Conservation (phyloP, 495 filamentous ascomycete genomes). For the Aspergillus homomorphus region DNA sequence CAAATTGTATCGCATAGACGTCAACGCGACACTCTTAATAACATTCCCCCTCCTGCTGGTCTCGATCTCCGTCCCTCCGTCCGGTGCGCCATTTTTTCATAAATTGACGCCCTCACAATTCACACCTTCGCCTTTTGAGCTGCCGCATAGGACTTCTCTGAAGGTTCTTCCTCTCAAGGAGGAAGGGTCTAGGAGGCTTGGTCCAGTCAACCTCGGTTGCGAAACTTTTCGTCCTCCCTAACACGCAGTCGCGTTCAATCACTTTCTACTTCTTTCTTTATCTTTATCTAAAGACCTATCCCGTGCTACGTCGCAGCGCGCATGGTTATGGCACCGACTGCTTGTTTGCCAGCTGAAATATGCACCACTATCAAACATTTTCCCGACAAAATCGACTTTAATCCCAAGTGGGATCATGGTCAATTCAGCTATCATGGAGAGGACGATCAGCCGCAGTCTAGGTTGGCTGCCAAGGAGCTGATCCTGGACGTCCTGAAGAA, state of each 20-base stretch:
- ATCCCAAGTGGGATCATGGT: slow-evolving; percentile 26
- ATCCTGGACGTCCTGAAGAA: slow-evolving; percentile 78
- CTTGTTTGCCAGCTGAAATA: slow-evolving; percentile 54
- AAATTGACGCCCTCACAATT: slow-evolving; percentile 52
- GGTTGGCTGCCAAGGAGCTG: slow-evolving; percentile 53
- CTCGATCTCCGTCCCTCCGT: slow-evolving; percentile 53
- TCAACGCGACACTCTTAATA: slow-evolving; percentile 62
- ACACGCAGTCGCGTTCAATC: slow-evolving; percentile 45
- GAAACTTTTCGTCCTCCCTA: slow-evolving; percentile 91
- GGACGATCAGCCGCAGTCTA: slow-evolving; percentile 44
- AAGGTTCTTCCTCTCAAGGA: slow-evolving; percentile 93
- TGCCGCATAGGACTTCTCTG: slow-evolving; percentile 98
- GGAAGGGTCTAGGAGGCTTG: slow-evolving; percentile 91
- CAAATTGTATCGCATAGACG: slow-evolving; percentile 71
- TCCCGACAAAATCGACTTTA: slow-evolving; percentile 31
- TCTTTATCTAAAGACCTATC: slow-evolving; percentile 14
- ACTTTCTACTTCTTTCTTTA: slow-evolving; percentile 21
- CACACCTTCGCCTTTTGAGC: slow-evolving; percentile 65
- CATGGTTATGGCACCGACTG: slow-evolving; percentile 72
- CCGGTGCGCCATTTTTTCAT: slow-evolving; percentile 50
- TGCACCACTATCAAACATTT: slow-evolving; percentile 33
- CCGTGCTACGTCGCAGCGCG: slow-evolving; percentile 37
- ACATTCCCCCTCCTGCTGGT: slow-evolving; percentile 70
- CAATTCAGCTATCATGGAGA: slow-evolving; percentile 36
- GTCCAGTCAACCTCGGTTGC: slow-evolving; percentile 78